These are phyloP conservation scores for Suillus discolor DNA, from an alignment of 768 basidiomycete species.

Conservation along the genomic window DNA sequence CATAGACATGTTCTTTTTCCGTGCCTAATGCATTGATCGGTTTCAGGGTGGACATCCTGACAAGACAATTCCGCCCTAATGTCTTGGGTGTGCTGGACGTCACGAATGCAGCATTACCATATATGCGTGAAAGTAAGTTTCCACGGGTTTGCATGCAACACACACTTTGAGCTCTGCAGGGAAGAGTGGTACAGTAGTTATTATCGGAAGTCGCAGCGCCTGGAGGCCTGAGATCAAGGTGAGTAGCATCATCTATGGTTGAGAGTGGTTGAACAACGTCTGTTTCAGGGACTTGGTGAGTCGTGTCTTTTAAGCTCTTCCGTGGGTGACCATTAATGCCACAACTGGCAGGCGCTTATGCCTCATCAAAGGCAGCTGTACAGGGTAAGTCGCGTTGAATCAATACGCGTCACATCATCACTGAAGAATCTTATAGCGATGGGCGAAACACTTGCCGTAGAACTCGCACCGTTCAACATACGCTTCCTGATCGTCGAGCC, in stretches of 20 bases:
- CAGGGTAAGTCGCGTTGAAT: constrained; percentile 41
- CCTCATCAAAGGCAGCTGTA: constrained; percentile 62
- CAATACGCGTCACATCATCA: background rate
- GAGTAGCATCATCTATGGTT: background rate
- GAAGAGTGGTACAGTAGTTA: constrained; percentile 46
- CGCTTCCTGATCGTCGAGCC: constrained; percentile 60
- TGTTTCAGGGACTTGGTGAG: constrained; percentile 27
- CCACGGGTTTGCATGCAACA: background rate
- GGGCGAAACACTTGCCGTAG: constrained; percentile 53
- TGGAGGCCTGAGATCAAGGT: constrained; percentile 50
- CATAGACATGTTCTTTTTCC: background rate
- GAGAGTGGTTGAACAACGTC: background rate
- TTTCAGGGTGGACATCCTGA: constrained; percentile 33
- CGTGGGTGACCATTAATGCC: background rate
- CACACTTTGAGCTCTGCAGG: constrained; percentile 21
- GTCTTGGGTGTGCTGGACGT: constrained; percentile 46
- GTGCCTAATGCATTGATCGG: constrained; percentile 3
- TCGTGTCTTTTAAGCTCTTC: background rate
- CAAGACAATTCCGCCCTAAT: constrained; percentile 43
- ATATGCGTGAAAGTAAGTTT: constrained; percentile 41
- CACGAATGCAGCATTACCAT: constrained; percentile 53
- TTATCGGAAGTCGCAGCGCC: constrained; percentile 58
- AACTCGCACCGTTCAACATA: constrained; percentile 58
- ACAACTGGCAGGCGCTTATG: constrained; percentile 43
- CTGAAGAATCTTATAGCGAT: constrained; percentile 39